Conservation (phyloP, 2,329 filamentous ascomycete genomes). For the Colletotrichum sp. region DNA sequence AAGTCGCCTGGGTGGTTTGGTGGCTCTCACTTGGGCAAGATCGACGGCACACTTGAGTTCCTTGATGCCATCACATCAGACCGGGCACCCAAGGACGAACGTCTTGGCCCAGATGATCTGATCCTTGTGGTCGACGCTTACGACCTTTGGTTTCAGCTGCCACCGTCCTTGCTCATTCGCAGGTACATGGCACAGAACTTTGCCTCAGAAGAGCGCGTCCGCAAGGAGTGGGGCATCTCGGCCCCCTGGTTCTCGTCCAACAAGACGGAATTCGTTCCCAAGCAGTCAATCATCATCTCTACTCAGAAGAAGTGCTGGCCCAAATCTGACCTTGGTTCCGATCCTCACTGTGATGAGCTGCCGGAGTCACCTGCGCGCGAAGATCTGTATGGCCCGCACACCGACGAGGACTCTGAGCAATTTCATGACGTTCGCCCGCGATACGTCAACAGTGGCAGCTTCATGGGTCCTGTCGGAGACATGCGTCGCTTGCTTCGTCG, state of each 20-base stretch:
- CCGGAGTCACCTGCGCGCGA: conserved; percentile 24
- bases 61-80: conserved; percentile 22
- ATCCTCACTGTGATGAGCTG: conserved; percentile 26
- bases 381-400: conserved; percentile 27
- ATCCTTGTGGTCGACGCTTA: conserved; percentile 40
- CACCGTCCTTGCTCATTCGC: conserved; percentile 36
- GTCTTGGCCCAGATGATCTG: conserved; percentile 29
- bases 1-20: conserved; percentile 20
- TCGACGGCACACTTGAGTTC: conserved; percentile 28
- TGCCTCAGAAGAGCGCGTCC: conserved; percentile 34
- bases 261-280: conserved; percentile 23
- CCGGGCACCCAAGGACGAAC: conserved; percentile 4
- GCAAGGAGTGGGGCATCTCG: conserved; percentile 25
- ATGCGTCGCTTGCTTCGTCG: conserved; percentile 27
- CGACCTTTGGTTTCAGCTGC: conserved; percentile 44
- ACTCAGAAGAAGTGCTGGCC: conserved; percentile 28
- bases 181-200: conserved; percentile 37
- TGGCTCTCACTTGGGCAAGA: conserved; percentile 31
- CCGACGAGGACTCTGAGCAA: conserved; percentile 17
- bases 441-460: conserved; percentile 32
- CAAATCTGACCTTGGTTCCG: conserved; percentile 12
- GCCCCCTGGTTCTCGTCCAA: neutral
- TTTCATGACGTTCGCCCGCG: conserved; percentile 27
- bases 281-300: conserved; percentile 27
- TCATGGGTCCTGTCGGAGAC: conserved; percentile 32